Conservation (phyloP, 352 stramenopile species). For the Pythium phragmiticola region DNA sequence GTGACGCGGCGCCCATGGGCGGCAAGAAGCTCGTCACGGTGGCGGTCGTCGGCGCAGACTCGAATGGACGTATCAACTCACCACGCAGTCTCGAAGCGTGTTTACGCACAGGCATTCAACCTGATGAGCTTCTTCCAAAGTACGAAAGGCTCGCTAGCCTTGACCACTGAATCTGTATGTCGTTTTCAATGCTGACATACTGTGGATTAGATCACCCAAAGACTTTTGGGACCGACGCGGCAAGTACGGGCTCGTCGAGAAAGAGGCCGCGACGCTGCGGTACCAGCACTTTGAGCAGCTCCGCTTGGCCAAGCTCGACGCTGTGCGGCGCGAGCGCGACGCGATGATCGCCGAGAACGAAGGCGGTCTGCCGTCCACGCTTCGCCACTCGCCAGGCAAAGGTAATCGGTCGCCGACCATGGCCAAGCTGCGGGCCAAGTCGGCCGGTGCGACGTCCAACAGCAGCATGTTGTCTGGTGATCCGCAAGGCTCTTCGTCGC, state of each 20-base stretch:
- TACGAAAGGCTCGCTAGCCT: conserved; percentile 2
- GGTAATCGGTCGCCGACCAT: conserved; percentile 10
- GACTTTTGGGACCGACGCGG: conserved; percentile 58
- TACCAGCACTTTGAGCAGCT: conserved; percentile 73
- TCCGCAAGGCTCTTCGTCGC: conserved; percentile 26
- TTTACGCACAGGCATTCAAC: conserved; percentile 61
- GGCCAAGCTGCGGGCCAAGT: conserved; percentile 10
- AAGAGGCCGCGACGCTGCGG: conserved; percentile 64
- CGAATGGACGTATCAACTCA: conserved; percentile 55
- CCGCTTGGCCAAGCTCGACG: conserved; percentile 60
- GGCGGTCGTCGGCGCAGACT: conserved; percentile 43
- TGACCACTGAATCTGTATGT: neutral
- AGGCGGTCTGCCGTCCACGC: conserved; percentile 10
- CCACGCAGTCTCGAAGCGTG: conserved; percentile 71
- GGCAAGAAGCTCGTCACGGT: conserved; percentile 49
- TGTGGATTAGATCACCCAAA: conserved; percentile 23
- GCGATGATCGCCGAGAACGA: conserved; percentile 38
- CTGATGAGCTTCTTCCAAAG: conserved; percentile 64
- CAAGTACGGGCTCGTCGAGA: conserved; percentile 70
- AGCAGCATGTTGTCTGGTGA: neutral
- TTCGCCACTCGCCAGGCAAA: conserved; percentile 16
- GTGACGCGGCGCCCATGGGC: conserved; percentile 20
- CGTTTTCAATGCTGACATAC: neutral
- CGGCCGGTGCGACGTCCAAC: conserved; percentile 5
- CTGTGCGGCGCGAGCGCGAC: conserved; percentile 53